Evolutionary conservation across 2,329 filamentous ascomycete species (phyloP).

Genomic region (Aspergillus ochraceus): DNA sequence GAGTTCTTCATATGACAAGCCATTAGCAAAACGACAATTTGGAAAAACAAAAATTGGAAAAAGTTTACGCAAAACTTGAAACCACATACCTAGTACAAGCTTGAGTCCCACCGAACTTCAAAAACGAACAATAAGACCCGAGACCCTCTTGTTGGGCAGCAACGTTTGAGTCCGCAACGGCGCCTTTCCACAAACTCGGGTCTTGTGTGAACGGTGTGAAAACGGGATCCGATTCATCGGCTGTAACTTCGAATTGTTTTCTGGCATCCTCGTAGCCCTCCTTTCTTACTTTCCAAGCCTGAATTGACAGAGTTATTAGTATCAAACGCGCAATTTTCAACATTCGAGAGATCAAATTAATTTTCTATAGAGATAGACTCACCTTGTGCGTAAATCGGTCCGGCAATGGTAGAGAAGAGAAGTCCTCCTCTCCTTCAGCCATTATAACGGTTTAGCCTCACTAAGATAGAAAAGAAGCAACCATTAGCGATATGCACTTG

Average conservation of each 20-base stretch:
- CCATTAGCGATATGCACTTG: slow-evolving; percentile 6
- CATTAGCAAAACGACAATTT: background rate
- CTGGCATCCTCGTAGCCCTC: slow-evolving; percentile 89
- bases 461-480: slow-evolving; percentile 3
- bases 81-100: slow-evolving; percentile 65
- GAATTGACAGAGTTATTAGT: slow-evolving; percentile 17
- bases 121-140: slow-evolving; percentile 81
- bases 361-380: slow-evolving; percentile 11
- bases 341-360: background rate
- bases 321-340: slow-evolving; percentile 7
- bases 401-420: slow-evolving; percentile 43
- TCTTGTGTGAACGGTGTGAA: slow-evolving; percentile 89
- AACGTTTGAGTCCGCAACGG: slow-evolving; percentile 91
- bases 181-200: slow-evolving; percentile 83
- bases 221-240: slow-evolving; percentile 79
- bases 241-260: slow-evolving; percentile 80
- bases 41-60: background rate
- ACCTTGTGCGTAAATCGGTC: slow-evolving; percentile 48
- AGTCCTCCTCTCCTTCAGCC: slow-evolving; percentile 46
- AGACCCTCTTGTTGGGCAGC: slow-evolving; percentile 94
- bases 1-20: slow-evolving; percentile 56
- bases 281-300: slow-evolving; percentile 97
- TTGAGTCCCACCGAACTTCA: slow-evolving; percentile 84
- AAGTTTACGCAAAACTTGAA: background rate
- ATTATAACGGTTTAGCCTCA: slow-evolving; percentile 27